phyloP scores from a whole-genome alignment of 768 basidiomycete genomes.

The Bullera alba region DNA sequence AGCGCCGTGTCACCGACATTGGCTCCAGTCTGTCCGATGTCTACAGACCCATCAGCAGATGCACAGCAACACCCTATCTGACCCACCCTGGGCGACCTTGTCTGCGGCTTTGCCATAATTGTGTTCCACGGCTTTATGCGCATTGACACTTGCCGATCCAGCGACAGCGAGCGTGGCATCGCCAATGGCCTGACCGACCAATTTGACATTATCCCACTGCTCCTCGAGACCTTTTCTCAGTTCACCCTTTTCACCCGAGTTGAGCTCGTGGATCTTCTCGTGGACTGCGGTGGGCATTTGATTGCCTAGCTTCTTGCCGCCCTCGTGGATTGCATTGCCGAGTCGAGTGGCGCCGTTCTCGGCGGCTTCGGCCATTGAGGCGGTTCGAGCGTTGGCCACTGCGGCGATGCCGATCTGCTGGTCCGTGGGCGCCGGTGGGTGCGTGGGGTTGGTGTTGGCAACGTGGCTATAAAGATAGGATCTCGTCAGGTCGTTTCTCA shows the following conservation, averaged over 20 bases:
- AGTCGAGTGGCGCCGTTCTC: constrained; percentile 18
- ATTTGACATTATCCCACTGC: constrained; percentile 30
- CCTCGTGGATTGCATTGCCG: constrained; percentile 27
- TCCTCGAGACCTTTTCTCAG: constrained; percentile 23
- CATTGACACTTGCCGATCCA: constrained; percentile 28
- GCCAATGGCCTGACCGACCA: constrained; percentile 32
- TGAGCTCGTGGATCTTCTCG: constrained; percentile 12
- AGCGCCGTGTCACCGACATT: constrained; percentile 28
- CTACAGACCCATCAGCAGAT: constrained; percentile 7
- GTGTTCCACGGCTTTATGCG: constrained; percentile 37
- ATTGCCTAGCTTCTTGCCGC: constrained; percentile 22
- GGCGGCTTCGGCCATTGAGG: constrained; percentile 19
- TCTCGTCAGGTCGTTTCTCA: neutral
- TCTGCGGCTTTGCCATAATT: constrained; percentile 37
- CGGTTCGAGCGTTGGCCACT: neutral
- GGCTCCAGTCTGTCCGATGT: constrained; percentile 34
- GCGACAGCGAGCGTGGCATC: constrained; percentile 23
- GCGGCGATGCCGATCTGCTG: neutral
- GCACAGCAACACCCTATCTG: neutral
- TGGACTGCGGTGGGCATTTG: constrained; percentile 26
- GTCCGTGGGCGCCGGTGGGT: constrained; percentile 20
- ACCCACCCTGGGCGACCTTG: constrained; percentile 37
- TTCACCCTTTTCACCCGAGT: constrained; percentile 25
- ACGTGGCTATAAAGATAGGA: constrained; percentile 15
- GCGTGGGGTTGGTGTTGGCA: constrained; percentile 18